phyloP scores from a whole-genome alignment of 805 yeast genomes.

The Saccharomycopsis selenospora region DNA sequence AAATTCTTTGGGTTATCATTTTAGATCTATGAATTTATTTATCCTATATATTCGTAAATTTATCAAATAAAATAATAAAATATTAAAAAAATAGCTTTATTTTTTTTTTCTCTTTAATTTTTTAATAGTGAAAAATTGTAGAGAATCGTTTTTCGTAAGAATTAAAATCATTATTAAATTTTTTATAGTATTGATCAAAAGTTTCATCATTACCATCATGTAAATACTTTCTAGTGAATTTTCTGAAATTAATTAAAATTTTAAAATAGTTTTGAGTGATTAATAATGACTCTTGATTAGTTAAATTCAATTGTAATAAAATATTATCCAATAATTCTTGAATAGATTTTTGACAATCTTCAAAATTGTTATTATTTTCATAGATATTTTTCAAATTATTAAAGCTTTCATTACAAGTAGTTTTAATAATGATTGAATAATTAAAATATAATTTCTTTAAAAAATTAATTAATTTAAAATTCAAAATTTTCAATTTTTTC shows the following conservation, averaged over 20 bases:
- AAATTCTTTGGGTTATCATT: too few species aligned
- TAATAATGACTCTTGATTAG: conserved; percentile 5
- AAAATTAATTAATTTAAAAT: conserved; percentile 7
- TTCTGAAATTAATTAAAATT: conserved; percentile 4
- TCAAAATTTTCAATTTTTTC: conserved; percentile 5
- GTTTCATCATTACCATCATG: background rate
- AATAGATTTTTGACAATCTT: conserved; percentile 6
- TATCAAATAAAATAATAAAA: too few species aligned
- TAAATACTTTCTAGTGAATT: conserved; percentile 2
- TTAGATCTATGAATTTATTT: too few species aligned
- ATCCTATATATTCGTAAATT: too few species aligned
- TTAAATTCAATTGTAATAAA: conserved; percentile 3
- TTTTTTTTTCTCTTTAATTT: too few species aligned
- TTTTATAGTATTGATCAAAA: background rate
- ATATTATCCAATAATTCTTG: conserved; percentile 16
- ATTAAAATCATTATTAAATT: background rate
- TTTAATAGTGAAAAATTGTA: conserved; percentile 3
- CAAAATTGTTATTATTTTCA: conserved; percentile 2
- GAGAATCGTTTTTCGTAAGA: conserved; percentile 3
- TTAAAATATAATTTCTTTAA: conserved; percentile 3
- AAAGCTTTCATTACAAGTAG: conserved; percentile 3
- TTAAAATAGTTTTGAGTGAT: conserved; percentile 5
- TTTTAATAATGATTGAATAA: background rate
- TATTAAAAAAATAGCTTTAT: too few species aligned
- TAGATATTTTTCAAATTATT: background rate